These are phyloP conservation scores for Chaetomium olivaceum DNA, from an alignment of 2,329 filamentous ascomycete species.

Conservation along the genomic window DNA sequence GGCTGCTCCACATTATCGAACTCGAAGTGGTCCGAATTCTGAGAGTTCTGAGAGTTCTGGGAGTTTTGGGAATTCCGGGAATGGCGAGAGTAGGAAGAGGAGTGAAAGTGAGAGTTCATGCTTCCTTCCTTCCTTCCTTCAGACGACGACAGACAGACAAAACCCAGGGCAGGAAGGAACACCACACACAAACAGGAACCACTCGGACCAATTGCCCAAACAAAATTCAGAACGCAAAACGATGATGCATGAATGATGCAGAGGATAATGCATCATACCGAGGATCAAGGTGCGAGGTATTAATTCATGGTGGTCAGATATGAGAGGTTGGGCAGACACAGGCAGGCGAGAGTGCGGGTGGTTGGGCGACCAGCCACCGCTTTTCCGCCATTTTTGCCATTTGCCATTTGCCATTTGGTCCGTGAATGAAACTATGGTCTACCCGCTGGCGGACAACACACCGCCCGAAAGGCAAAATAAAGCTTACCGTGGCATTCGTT, in stretches of 20 bases:
- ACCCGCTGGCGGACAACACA: background rate
- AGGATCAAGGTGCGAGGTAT: slow-evolving; percentile 35
- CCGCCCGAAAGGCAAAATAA: background rate
- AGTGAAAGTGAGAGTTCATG: slow-evolving; percentile 41
- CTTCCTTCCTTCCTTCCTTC: slow-evolving; percentile 22
- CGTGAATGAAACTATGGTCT: background rate
- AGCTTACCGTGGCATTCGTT: background rate
- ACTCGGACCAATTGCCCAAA: slow-evolving; percentile 40
- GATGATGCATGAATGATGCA: slow-evolving; percentile 34
- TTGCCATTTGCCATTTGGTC: background rate
- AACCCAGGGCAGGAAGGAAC: slow-evolving; percentile 3
- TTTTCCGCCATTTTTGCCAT: slow-evolving; percentile 32
- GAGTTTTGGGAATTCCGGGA: background rate
- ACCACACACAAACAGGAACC: slow-evolving; percentile 32
- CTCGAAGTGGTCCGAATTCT: slow-evolving; percentile 36
- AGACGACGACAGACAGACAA: slow-evolving; percentile 24
- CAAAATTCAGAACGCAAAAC: slow-evolving; percentile 29
- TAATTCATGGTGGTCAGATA: slow-evolving; percentile 4
- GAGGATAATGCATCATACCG: slow-evolving; percentile 38
- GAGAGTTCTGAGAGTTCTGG: slow-evolving; percentile 24
- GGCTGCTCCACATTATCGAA: slow-evolving; percentile 42
- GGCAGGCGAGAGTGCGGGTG: background rate
- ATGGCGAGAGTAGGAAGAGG: background rate
- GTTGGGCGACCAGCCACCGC: slow-evolving; percentile 39
- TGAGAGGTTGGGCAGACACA: slow-evolving; percentile 27